Evolutionary conservation across 148 eudicot species (phyloP).

Genomic region (Nepenthes gracilis): DNA sequence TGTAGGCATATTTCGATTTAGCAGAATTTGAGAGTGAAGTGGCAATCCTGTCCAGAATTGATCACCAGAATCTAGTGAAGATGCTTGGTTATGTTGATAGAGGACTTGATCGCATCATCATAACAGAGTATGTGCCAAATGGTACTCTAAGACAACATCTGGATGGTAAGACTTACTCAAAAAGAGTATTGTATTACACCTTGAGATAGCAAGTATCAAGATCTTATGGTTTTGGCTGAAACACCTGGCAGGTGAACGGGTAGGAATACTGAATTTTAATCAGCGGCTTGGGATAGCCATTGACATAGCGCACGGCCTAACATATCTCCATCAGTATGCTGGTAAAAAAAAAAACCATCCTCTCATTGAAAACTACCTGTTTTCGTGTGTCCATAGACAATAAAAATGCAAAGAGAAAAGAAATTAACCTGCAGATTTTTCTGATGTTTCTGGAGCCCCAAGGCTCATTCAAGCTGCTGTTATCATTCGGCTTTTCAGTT

Average conservation of each 20-base stretch:
- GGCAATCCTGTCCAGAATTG: constrained; percentile 83
- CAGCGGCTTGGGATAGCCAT: constrained; percentile 93
- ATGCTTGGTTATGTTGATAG: constrained; percentile 83
- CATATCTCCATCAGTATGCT: constrained; percentile 86
- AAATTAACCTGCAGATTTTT: background rate
- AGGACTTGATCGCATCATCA: constrained; percentile 76
- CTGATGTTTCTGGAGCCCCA: background rate
- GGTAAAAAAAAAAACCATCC: constrained; percentile 35
- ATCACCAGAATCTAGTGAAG: constrained; percentile 77
- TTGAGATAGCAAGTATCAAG: background rate
- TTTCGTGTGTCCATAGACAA: background rate
- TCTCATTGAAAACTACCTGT: constrained; percentile 1
- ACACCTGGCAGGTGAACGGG: constrained; percentile 48
- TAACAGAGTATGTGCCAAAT: constrained; percentile 84
- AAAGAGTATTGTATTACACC: background rate
- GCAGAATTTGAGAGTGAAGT: constrained; percentile 80
- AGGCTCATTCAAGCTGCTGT: background rate
- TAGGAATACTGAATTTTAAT: constrained; percentile 64
- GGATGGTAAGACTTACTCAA: constrained; percentile 56
- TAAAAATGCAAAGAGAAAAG: too few relatives aligned
- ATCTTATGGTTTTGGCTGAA: constrained; percentile 15
- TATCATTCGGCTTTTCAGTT: too few relatives aligned
- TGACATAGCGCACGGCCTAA: constrained; percentile 80
- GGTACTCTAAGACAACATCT: constrained; percentile 95
- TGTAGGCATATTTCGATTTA: constrained; percentile 67